phyloP scores from a whole-genome alignment of 1,284 basidiomycete species.

The Anthracocystis setariae region DNA sequence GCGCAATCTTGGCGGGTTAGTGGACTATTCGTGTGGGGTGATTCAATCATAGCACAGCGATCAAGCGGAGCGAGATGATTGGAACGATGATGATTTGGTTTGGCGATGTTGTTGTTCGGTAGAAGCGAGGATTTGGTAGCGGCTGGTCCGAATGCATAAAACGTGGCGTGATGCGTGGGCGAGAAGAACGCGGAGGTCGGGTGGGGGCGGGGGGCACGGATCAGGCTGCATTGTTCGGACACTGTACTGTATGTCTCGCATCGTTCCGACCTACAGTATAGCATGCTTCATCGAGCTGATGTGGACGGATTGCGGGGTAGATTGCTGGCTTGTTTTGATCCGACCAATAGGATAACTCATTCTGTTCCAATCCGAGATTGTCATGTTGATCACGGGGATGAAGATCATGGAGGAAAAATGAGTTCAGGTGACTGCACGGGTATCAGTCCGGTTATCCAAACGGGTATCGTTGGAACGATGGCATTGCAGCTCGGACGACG shows the following conservation, averaged over 20 bases:
- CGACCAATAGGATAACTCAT: background rate
- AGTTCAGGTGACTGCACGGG: constrained; percentile 4
- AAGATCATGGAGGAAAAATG: background rate
- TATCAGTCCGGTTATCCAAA: constrained; percentile 25
- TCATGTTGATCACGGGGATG: background rate
- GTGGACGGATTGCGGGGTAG: background rate
- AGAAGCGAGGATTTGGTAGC: constrained; percentile 11
- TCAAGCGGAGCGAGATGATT: constrained; percentile 8
- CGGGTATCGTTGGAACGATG: background rate
- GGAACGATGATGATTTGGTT: constrained; percentile 2
- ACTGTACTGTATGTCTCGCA: background rate
- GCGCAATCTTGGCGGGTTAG: background rate
- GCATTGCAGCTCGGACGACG: background rate
- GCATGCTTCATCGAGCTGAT: background rate
- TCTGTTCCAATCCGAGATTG: background rate
- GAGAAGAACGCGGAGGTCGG: constrained; percentile 8
- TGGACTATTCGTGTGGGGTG: constrained; percentile 4
- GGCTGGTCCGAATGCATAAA: background rate
- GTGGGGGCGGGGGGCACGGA: background rate
- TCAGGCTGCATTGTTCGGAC: background rate
- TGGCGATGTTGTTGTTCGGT: background rate
- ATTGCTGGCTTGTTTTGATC: background rate
- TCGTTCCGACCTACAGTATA: too few relatives aligned
- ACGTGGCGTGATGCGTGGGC: constrained; percentile 15
- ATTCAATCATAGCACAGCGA: constrained; percentile 11